Evolutionary conservation across 768 basidiomycete genomes (phyloP).

Genomic region (Sistotremastrum niveocremeum): DNA sequence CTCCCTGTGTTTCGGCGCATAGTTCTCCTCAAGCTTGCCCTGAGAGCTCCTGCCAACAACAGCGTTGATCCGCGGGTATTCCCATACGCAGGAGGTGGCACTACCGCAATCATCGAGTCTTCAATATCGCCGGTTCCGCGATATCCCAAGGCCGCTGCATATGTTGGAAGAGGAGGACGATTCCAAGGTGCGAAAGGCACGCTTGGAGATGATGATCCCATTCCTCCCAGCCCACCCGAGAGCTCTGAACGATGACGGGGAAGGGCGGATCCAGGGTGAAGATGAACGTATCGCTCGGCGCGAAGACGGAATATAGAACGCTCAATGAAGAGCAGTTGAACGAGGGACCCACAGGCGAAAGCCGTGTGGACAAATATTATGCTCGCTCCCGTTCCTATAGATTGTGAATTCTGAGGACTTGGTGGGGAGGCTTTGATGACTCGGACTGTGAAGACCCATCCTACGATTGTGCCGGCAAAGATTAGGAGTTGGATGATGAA

Average conservation of each 20-base stretch:
- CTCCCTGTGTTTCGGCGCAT: conserved; percentile 20
- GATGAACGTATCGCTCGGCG: conserved; percentile 44
- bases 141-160: conserved; percentile 54
- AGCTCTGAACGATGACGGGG: conserved; percentile 23
- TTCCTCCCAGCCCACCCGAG: conserved; percentile 15
- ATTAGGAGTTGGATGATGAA: conserved; percentile 20
- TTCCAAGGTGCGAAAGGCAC: conserved; percentile 55
- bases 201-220: conserved; percentile 9
- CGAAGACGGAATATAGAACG: conserved; percentile 51
- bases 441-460: conserved; percentile 36
- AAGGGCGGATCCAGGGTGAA: conserved; percentile 42
- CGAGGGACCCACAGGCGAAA: conserved; percentile 38
- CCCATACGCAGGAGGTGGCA: conserved; percentile 69
- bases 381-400: conserved; percentile 17
- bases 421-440: conserved; percentile 7
- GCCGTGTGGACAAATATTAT: conserved; percentile 49
- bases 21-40: conserved; percentile 28
- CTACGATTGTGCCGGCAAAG: conserved; percentile 35
- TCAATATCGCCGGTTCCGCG: conserved; percentile 70
- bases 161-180: conserved; percentile 54
- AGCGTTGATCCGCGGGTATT: conserved; percentile 58
- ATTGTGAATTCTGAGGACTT: conserved; percentile 2
- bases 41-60: conserved; percentile 38
- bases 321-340: conserved; percentile 48
- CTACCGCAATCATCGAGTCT: conserved; percentile 49